phyloP scores from a whole-genome alignment of 306 rosid genomes.

The Acmispon strigosus region DNA sequence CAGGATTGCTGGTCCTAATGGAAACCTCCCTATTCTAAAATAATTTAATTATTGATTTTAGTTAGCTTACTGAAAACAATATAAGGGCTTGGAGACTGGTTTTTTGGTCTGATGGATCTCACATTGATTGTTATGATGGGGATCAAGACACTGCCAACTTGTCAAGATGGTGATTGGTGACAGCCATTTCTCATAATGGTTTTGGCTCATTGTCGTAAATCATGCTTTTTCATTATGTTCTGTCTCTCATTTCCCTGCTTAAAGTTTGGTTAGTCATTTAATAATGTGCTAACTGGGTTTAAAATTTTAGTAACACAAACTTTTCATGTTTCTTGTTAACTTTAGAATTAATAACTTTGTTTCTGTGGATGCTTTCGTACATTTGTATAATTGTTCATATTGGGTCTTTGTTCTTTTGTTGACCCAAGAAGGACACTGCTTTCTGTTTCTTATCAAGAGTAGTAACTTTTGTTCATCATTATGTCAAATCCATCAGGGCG shows the following conservation, averaged over 20 bases:
- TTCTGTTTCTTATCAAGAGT: neutral
- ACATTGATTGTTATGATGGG: neutral
- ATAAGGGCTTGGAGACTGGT: neutral
- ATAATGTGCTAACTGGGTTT: neutral
- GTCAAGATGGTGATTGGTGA: neutral
- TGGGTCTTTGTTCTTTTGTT: neutral
- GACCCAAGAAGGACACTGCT: neutral
- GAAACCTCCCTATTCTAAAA: neutral
- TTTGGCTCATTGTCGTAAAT: neutral
- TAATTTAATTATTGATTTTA: neutral
- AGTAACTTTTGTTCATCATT: neutral
- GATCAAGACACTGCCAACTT: neutral
- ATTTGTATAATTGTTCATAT: neutral
- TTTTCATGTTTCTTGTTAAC: neutral
- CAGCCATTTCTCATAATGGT: neutral
- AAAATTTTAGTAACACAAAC: neutral
- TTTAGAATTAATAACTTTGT: neutral
- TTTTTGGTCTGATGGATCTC: neutral
- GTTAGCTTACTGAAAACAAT: neutral
- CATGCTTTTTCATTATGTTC: neutral
- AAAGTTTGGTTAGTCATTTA: neutral
- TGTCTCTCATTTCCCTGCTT: neutral
- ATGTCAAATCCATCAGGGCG: constrained; percentile 48
- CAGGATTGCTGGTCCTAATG: neutral
- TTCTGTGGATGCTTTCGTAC: neutral